These are phyloP conservation scores for Pseudogymnoascus sp. DNA, from an alignment of 2,329 filamentous ascomycete genomes.

Conservation along the genomic window DNA sequence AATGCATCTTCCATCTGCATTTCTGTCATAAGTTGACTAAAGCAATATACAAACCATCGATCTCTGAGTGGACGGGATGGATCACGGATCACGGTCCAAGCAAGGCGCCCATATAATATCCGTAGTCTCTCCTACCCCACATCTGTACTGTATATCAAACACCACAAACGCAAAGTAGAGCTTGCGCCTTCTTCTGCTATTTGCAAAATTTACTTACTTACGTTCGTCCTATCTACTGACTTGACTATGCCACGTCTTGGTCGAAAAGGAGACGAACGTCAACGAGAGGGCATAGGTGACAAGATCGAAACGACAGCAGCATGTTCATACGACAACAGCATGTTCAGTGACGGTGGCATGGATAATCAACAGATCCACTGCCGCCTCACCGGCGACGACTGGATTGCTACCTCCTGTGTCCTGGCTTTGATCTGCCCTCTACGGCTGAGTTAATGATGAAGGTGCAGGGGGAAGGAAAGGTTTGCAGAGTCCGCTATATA, in stretches of 20 bases:
- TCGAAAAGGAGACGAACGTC: neutral
- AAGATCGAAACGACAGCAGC: neutral
- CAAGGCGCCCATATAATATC: neutral
- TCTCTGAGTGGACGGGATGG: neutral
- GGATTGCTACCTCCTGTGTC: neutral
- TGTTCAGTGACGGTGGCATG: neutral
- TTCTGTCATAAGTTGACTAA: neutral
- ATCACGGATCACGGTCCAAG: neutral
- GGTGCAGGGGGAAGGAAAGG: neutral
- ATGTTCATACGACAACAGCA: neutral
- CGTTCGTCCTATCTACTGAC: neutral
- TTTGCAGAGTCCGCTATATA: neutral
- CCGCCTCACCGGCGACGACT: neutral
- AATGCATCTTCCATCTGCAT: neutral
- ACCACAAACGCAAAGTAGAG: neutral
- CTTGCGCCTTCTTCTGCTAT: neutral
- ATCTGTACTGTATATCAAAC: no score
- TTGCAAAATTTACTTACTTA: neutral
- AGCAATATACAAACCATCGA: neutral
- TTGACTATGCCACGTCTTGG: neutral
- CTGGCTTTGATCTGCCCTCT: no score
- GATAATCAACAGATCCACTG: neutral
- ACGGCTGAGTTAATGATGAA: no score
- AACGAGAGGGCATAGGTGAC: neutral
- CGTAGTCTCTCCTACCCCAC: no score